phyloP scores from a whole-genome alignment of 306 rosid species.

The Pyrus betulifolia region DNA sequence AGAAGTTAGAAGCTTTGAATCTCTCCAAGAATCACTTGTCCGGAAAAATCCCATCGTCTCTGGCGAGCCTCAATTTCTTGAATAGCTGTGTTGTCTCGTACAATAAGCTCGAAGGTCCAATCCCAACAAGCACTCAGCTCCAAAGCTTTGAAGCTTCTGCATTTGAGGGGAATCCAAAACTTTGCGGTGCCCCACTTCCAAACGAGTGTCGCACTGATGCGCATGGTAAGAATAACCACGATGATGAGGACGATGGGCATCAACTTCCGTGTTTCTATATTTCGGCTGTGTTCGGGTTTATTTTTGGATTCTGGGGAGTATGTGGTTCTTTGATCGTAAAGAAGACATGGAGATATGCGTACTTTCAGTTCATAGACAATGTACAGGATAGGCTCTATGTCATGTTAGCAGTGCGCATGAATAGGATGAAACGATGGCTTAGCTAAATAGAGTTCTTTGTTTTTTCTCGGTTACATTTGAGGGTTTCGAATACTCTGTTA shows the following conservation, averaged over 20 bases:
- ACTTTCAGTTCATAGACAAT: neutral
- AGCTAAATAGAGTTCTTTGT: neutral
- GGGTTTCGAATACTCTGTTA: no score
- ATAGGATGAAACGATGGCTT: neutral
- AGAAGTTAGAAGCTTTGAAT: neutral
- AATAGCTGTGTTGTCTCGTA: neutral
- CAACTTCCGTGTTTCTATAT: neutral
- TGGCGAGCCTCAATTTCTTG: neutral
- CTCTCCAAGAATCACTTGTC: neutral
- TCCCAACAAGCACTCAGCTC: no score
- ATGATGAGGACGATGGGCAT: neutral
- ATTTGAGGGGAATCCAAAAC: no score
- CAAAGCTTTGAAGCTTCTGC: neutral
- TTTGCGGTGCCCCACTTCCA: neutral
- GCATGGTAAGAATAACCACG: neutral
- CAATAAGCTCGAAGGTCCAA: no score
- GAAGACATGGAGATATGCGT: neutral
- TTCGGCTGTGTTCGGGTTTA: neutral
- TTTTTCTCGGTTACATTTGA: no score
- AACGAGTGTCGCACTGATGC: neutral
- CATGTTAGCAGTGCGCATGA: neutral
- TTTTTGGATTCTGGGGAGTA: neutral
- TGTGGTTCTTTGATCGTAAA: neutral
- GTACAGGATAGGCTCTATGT: neutral
- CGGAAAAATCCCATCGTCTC: neutral